Evolutionary conservation across 2,329 filamentous ascomycete species (phyloP), one percentile per base, ranked within the genome.

Genomic region (Pseudogymnoascus sp.): DNA sequence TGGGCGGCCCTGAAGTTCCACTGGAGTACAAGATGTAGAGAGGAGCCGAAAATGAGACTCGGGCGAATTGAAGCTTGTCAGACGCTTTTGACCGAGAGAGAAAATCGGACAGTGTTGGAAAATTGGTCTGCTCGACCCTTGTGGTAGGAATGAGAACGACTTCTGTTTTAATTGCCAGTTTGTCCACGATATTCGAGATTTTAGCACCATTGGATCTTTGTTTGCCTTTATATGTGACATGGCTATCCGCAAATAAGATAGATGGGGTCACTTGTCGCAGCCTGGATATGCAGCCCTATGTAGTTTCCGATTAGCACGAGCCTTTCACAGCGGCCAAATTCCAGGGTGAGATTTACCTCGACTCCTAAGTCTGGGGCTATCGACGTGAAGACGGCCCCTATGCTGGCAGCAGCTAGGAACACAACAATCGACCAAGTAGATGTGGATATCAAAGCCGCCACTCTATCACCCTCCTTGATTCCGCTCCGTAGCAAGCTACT

Each of bases 21-120:
- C 61, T 62, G n/a, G 61, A 62, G 40, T 62, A 62, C 23, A 62
- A 47, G 31, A 62, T 59, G 38, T 62, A 62, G 25, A 62, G 44
- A 31, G 61, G 61, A 10, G 38, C 40, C 6, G 40, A 53, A 47
- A 62, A 62, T 31, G 61, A 59, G 25, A 62, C 61, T 18, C 61
- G 38, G 11, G 40, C 31, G 44, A 62, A 62, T 59, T 60, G 37
- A 18, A 62, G 61, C 23, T 33, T 38, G 6, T 62, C 61, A 7
- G 14, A 50, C 33, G n/a, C 11, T 11, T 6, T 4, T 62, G 61
- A 50, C 10, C 44, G 38, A 21, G 61, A 62, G 31, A 62, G 61
- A 33, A 62, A 62, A 12, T 31, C 44, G 14, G 61, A 62, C 12
- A 62, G 61, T 25, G 21, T 37, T 53, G 21, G 6, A 33, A 62